Evolutionary conservation across 805 yeast species (phyloP), one percentile per base, ranked within the genome.

Genomic region (Saccharomycopsis sp.): DNA sequence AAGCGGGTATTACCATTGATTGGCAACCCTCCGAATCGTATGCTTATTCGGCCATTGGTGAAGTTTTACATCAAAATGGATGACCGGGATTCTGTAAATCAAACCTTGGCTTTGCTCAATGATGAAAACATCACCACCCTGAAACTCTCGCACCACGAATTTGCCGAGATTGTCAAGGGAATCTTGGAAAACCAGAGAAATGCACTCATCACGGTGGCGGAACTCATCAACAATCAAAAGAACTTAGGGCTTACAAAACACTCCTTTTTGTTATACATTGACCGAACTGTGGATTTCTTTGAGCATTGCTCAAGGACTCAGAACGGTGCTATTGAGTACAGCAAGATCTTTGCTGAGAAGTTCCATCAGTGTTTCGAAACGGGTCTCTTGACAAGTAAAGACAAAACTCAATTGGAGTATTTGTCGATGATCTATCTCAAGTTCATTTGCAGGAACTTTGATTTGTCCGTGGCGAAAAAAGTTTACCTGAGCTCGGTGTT

Each of bases 361-460:
- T 15, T 45, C 17, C 36, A 41, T 19, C 16, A 36, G 21, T 35
- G 41, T 29, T 39, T 41, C 36, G 41, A 39, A 5, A 19, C 18
- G 9, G 31, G 18, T 12, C 19, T 12, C n/a, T 30, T 35, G 5
- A 17, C 15, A 13, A 19, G 19, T 30, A 20, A 34, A 19, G 19
- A 37, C 15, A 35, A 35, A 21, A 31, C 17, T 9, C 41, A 30
- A 20, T 19, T 45, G 9, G 17, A 30, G 17, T 45, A 38, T 29
- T 33, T 45, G 12, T 42, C 49, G 15, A 42, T 42, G 43, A 36
- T 33, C 7, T 45, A 45, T 18, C 16, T 45, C 22, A 45, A 42
- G 20, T 45, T 41, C 30, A 13, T 42, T 7, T 12, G 32, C 13
- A 30, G 22, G 16, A 12, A 36, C 13, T 22, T 31, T 25, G 36